Percentiles rank a stretch among this genome's conserved stretches.
phyloP scores from a whole-genome alignment of 2,329 filamentous ascomycete genomes.

The Colletotrichum siamense region DNA sequence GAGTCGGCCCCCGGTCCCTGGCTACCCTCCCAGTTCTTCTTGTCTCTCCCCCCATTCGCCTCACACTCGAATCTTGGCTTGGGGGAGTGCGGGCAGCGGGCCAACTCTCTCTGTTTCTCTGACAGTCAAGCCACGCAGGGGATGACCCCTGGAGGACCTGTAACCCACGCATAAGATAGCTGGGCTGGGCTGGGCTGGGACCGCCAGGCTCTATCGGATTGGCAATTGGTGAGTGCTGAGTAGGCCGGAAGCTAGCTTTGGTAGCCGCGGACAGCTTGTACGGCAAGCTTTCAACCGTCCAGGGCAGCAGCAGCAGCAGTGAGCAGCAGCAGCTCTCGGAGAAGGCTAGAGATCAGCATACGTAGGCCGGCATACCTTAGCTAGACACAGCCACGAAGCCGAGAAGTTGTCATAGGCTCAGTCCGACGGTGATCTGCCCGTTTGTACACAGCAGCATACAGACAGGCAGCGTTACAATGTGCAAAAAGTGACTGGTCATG shows the following conservation, averaged over 20 bases:
- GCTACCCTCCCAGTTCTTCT: background rate
- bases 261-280: background rate
- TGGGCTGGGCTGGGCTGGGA: background rate
- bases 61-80: background rate
- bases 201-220: constrained; percentile 8
- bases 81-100: constrained; percentile 14
- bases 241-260: background rate
- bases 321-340: background rate
- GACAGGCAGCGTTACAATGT: background rate
- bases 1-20: background rate
- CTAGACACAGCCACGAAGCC: constrained; percentile 14
- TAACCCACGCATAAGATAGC: constrained; percentile 7
- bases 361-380: background rate
- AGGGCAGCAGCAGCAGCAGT: background rate
- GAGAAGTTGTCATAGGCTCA: constrained; percentile 2
- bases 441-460: background rate
- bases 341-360: background rate
- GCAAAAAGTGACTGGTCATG: background rate
- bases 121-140: constrained; percentile 7
- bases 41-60: background rate
- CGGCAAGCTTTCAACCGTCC: background rate
- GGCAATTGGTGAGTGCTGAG: background rate
- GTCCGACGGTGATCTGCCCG: background rate
- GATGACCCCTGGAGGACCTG: constrained; percentile 6
- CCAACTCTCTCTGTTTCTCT: background rate